phyloP scores from a whole-genome alignment of 177 flowering plant species.

The Vitis hybrid region DNA sequence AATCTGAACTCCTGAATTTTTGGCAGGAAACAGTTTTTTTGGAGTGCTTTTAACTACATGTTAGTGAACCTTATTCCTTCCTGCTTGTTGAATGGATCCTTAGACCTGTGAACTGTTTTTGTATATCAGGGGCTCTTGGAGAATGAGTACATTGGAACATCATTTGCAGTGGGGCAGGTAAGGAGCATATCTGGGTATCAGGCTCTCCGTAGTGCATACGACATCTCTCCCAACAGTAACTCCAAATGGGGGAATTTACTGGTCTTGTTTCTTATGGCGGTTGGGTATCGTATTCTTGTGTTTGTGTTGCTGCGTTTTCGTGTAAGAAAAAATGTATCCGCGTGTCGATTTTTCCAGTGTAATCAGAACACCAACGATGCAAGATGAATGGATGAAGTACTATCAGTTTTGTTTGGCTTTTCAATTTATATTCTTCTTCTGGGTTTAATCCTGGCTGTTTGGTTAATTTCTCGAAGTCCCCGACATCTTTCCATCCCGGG shows the following conservation, averaged over 20 bases:
- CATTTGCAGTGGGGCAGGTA: constrained; percentile 87
- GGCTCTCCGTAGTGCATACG: constrained; percentile 68
- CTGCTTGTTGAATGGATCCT: no score
- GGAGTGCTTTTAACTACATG: no score
- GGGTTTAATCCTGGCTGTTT: background rate
- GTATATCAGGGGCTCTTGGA: constrained; percentile 80
- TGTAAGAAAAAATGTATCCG: constrained; percentile 31
- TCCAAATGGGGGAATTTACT: constrained; percentile 87
- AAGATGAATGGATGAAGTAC: constrained; percentile 31
- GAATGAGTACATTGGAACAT: constrained; percentile 84
- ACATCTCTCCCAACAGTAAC: constrained; percentile 50
- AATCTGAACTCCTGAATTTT: no score
- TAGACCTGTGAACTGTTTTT: no score
- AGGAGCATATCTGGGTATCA: constrained; percentile 77
- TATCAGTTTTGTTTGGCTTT: background rate
- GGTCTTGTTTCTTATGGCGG: constrained; percentile 69
- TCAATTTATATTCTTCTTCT: background rate
- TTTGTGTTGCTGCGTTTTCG: constrained; percentile 59
- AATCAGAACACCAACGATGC: constrained; percentile 28
- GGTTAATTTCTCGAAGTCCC: no score
- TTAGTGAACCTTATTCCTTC: no score
- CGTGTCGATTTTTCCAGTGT: constrained; percentile 33
- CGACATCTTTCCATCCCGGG: no score
- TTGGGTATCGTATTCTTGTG: constrained; percentile 63
- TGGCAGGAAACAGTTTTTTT: no score